phyloP scores from a whole-genome alignment of 495 filamentous ascomycete species.

The Aspergillus sparsus region DNA sequence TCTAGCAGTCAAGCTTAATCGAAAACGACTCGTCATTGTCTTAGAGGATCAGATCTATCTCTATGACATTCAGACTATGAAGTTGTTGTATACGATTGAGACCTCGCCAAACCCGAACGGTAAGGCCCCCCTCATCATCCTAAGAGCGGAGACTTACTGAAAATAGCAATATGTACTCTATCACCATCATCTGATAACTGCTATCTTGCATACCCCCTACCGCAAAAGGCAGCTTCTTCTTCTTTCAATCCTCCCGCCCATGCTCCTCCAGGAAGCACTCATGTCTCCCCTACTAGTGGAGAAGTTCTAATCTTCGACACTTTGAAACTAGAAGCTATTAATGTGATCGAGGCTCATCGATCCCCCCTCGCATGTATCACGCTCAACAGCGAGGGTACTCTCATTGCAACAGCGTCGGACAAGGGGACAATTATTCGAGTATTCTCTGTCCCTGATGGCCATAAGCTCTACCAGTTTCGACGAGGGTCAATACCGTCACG shows the following conservation, averaged over 20 bases:
- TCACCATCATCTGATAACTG: slow-evolving; percentile 94
- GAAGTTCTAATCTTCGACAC: slow-evolving; percentile 92
- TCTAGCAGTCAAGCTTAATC: slow-evolving; percentile 87
- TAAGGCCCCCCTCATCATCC: slow-evolving; percentile 38
- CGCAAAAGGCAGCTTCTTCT: slow-evolving; percentile 70
- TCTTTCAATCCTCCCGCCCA: slow-evolving; percentile 72
- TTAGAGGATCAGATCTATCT: slow-evolving; percentile 95
- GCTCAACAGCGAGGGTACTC: slow-evolving; percentile 87
- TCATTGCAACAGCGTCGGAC: slow-evolving; percentile 92
- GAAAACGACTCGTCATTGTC: slow-evolving; percentile 89
- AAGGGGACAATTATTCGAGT: slow-evolving; percentile 97
- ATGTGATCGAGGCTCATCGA: slow-evolving; percentile 88
- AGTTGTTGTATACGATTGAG: slow-evolving; percentile 81
- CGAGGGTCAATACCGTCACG: slow-evolving; percentile 89
- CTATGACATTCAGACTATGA: slow-evolving; percentile 99
- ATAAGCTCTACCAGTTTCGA: slow-evolving; percentile 93
- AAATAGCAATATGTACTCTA: slow-evolving; percentile 80
- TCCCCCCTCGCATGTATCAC: slow-evolving; percentile 89
- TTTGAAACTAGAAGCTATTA: slow-evolving; percentile 81
- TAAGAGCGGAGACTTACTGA: slow-evolving; percentile 21
- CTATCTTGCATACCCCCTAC: slow-evolving; percentile 89
- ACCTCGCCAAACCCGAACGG: slow-evolving; percentile 89
- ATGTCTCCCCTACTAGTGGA: slow-evolving; percentile 81
- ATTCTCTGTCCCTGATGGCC: slow-evolving; percentile 83
- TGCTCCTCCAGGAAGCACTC: slow-evolving; percentile 72